Base-by-base conservation (phyloP, 2,329 filamentous ascomycete species). In the Metarhizium anisopliae region DNA sequence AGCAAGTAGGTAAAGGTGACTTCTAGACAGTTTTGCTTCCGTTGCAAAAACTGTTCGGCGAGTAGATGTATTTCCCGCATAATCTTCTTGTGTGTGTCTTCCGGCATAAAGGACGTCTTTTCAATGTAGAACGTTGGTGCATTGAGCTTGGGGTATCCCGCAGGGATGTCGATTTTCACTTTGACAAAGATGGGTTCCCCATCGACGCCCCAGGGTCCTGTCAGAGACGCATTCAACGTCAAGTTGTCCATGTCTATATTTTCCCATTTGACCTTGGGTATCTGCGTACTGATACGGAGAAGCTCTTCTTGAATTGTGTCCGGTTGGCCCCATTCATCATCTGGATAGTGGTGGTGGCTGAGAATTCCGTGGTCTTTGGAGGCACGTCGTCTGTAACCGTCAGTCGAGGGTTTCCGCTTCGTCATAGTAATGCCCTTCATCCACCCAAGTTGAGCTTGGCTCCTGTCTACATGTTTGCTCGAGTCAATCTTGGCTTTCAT, bases 351-450 rank as follows among this genome's bases (percentile, higher is more conserved):
- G 35, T 70, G 74, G 20, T 77, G 77, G 25, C 76, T 74, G 55
- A 81, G 78, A 58, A 81, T 71, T 7, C 70, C 69, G 59, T 81
- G 72, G 67, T 80, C 74, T 71, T 81, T 72, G 59, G 81, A 74
- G 63, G 77, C 68, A 64, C 79, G 67, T 67, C 80, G 72, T 66
- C 67, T 69, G 10, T 63, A 59, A 10, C 60, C 62, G 45, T 74
- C 74, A 13, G 70, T 63, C 2, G 72, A 72, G 1, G 72, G 66
- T 60, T 79, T 82, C 55, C 76, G 73, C 66, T 79, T 83, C 51
- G 77, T 83, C 73, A 85, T 83, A 36, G 79, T 84, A 57, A 87
- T 83, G 5, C 84, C 83, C 63, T 82, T 85, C 80, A 87, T 86
- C 84, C 84, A 87, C 14, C 80, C 82, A 55, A 87, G 83, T 59